A percentile compares a stretch with the other conserved stretches of the same genome.
Conservation (phyloP, 2,329 filamentous ascomycete genomes). For the Leptographium lundbergii region DNA sequence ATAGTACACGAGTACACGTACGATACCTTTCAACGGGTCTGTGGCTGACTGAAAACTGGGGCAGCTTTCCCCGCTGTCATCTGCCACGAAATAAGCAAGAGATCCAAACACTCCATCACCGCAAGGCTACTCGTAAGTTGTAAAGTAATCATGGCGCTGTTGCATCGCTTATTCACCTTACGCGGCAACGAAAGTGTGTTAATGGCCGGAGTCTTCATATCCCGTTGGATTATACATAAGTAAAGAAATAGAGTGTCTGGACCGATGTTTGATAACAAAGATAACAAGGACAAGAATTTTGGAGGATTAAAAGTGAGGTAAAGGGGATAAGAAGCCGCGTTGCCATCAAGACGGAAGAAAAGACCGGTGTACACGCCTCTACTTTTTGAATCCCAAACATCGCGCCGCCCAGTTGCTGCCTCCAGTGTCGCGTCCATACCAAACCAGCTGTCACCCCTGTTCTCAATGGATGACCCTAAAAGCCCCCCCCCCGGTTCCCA, state of each 20-base stretch:
- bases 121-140: too few relatives aligned
- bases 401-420: constrained; percentile 1
- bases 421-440: background rate
- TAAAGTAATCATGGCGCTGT: too few relatives aligned
- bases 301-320: constrained; percentile 3
- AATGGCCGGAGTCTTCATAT: too few relatives aligned
- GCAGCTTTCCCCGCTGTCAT: too few relatives aligned
- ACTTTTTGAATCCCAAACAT: background rate
- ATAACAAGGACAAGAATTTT: background rate
- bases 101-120: too few relatives aligned
- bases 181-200: too few relatives aligned
- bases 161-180: too few relatives aligned
- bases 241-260: background rate
- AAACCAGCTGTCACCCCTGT: background rate
- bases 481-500: background rate
- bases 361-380: background rate
- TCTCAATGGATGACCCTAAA: background rate
- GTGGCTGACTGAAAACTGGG: too few relatives aligned
- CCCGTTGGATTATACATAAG: background rate
- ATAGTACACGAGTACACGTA: too few relatives aligned
- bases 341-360: constrained; percentile 1
- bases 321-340: constrained; percentile 3
- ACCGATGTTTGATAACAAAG: background rate
- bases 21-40: too few relatives aligned
- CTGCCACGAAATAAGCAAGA: too few relatives aligned